Evolutionary conservation across 495 filamentous ascomycete genomes (phyloP).

Genomic region (Neurospora tetraspora): DNA sequence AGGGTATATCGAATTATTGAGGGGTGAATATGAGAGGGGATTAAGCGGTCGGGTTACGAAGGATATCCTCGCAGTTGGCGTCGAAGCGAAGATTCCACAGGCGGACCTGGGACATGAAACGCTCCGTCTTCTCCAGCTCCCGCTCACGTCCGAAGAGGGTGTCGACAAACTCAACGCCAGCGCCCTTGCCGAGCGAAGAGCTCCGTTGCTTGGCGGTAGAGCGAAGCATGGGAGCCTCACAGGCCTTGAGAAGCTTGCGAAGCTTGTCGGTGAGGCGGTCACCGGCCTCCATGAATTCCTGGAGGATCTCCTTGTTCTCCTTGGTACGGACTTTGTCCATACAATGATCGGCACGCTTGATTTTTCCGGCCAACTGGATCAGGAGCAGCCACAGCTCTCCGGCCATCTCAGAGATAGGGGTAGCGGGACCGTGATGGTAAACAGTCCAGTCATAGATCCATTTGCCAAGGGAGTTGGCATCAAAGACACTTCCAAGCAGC

Average conservation of each 20-base stretch:
- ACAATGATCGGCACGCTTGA: conserved; percentile 82
- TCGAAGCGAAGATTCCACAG: conserved; percentile 94
- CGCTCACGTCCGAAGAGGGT: conserved; percentile 92
- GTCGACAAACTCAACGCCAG: conserved; percentile 93
- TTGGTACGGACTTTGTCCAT: conserved; percentile 58
- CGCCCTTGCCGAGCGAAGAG: conserved; percentile 80
- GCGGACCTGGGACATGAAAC: conserved; percentile 85
- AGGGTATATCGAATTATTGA: conserved; percentile 6
- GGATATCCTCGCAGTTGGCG: conserved; percentile 88
- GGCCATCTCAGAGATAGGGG: conserved; percentile 84
- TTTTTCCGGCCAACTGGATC: conserved; percentile 92
- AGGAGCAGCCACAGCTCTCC: conserved; percentile 92
- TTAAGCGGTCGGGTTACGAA: conserved; percentile 49
- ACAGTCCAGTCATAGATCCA: conserved; percentile 99
- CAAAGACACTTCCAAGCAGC: conserved; percentile 90
- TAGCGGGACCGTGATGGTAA: conserved; percentile 74
- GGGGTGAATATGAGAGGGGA: conserved; percentile 1
- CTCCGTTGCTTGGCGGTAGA: conserved; percentile 48
- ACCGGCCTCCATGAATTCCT: conserved; percentile 87
- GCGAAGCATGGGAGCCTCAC: conserved; percentile 80
- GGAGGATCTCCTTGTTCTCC: conserved; percentile 70
- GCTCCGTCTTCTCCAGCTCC: conserved; percentile 86
- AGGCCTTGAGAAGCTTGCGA: conserved; percentile 76
- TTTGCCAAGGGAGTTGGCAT: conserved; percentile 93
- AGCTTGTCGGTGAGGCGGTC: conserved; percentile 81